phyloP scores from a whole-genome alignment of 257 asterid genomes.

The Fraxinus quadrangulata region DNA sequence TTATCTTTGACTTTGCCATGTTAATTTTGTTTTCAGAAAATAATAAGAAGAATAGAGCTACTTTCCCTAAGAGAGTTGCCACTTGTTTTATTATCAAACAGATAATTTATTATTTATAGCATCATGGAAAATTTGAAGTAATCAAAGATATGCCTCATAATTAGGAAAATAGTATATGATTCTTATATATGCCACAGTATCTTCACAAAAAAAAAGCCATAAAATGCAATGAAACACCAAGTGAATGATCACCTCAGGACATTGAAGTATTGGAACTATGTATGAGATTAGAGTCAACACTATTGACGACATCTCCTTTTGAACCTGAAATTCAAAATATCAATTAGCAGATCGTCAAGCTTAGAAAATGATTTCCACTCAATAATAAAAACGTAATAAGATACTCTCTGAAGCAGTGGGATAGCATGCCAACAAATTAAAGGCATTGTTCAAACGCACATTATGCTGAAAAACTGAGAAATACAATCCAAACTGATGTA shows the following conservation, averaged over 20 bases:
- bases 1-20: background rate
- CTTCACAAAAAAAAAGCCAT: background rate
- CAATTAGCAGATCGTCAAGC: slow-evolving; percentile 24
- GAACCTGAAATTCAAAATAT: slow-evolving; percentile 57
- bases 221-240: slow-evolving; percentile 16
- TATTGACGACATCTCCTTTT: slow-evolving; percentile 78
- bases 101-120: background rate
- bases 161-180: background rate
- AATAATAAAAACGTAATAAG: background rate
- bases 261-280: slow-evolving; percentile 85
- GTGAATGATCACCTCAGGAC: slow-evolving; percentile 70
- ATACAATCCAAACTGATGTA: background rate
- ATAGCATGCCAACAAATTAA: background rate
- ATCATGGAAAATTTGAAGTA: background rate
- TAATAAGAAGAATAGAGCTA: background rate
- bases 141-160: background rate
- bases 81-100: background rate
- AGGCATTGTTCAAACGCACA: background rate
- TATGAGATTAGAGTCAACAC: slow-evolving; percentile 75
- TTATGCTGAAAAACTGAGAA: background rate
- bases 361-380: background rate
- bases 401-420: background rate
- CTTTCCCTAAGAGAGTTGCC: background rate
- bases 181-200: background rate
- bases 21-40: background rate